Evolutionary conservation across 129 eudicot species (phyloP).

Genomic region (Erigeron canadensis): DNA sequence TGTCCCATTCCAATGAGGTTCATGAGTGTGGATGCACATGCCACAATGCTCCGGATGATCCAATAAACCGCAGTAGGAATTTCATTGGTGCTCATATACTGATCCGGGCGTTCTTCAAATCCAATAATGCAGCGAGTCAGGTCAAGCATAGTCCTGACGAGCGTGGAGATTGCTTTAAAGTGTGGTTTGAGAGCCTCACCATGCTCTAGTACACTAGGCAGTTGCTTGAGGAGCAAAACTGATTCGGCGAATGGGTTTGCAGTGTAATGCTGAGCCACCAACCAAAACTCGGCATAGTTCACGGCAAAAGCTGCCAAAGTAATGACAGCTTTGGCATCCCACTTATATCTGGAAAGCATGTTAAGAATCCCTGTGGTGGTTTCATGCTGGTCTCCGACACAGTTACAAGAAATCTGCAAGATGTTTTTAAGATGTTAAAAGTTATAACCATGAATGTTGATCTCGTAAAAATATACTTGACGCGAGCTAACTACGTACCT

Average conservation of each 20-base stretch:
- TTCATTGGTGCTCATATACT: conserved; percentile 48
- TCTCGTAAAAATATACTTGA: not conserved
- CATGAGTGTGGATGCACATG: conserved; percentile 59
- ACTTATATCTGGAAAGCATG: conserved; percentile 49
- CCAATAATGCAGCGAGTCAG: conserved; percentile 56
- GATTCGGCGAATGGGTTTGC: conserved; percentile 64
- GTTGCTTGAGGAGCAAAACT: conserved; percentile 58
- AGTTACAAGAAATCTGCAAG: conserved; percentile 61
- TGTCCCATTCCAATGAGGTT: conserved; percentile 70
- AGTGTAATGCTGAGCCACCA: conserved; percentile 59
- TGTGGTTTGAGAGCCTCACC: conserved; percentile 48
- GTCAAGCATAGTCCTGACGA: conserved; percentile 62
- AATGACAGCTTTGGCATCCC: conserved; percentile 75
- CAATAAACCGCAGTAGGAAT: conserved; percentile 73
- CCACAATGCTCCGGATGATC: conserved; percentile 66
- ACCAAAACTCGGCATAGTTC: conserved; percentile 64
- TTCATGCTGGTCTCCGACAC: conserved; percentile 46
- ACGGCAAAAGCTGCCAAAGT: conserved; percentile 65
- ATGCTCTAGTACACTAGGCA: conserved; percentile 46
- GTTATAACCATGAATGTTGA: not conserved
- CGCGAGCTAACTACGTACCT: conserved; percentile 58
- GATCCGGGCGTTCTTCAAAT: conserved; percentile 64
- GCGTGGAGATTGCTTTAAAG: conserved; percentile 43
- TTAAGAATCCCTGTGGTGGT: conserved; percentile 40
- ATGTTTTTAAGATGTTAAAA: conserved; percentile 14